Evolutionary conservation across 2,329 filamentous ascomycete genomes (phyloP).

Genomic region (Saccharata proteae): DNA sequence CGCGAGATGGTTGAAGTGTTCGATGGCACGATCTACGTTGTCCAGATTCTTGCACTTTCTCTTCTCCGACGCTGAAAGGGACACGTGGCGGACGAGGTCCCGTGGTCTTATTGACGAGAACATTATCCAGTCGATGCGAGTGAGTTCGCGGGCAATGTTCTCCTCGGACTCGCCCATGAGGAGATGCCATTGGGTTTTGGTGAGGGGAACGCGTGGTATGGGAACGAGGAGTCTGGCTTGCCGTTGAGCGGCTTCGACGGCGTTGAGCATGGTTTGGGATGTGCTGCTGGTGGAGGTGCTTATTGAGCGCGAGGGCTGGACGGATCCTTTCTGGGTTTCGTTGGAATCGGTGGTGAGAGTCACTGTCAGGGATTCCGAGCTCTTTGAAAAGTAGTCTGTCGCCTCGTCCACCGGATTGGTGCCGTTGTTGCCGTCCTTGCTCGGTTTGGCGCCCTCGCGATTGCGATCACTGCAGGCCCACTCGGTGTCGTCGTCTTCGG

Average conservation of each 20-base stretch:
- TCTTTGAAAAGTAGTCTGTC: slow-evolving; percentile 6
- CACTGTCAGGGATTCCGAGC: slow-evolving; percentile 4
- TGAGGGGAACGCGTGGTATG: slow-evolving; percentile 55
- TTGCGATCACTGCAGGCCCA: slow-evolving; percentile 79
- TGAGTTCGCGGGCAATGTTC: slow-evolving; percentile 80
- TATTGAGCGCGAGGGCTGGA: slow-evolving; percentile 5
- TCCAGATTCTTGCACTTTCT: slow-evolving; percentile 65
- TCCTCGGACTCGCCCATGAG: slow-evolving; percentile 82
- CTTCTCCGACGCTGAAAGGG: slow-evolving; percentile 56
- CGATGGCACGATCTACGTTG: slow-evolving; percentile 89
- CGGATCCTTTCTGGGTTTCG: slow-evolving; percentile 1
- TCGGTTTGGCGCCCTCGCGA: slow-evolving; percentile 24
- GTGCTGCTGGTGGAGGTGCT: slow-evolving; percentile 17
- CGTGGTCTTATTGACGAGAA: slow-evolving; percentile 89
- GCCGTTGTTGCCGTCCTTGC: slow-evolving; percentile 26
- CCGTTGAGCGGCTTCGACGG: slow-evolving; percentile 67
- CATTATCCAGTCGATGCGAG: slow-evolving; percentile 95
- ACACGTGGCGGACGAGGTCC: slow-evolving; percentile 86
- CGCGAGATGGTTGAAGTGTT: slow-evolving; percentile 55
- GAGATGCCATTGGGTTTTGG: slow-evolving; percentile 77
- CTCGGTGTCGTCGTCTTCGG: slow-evolving; percentile 80
- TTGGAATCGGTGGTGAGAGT: slow-evolving; percentile 3
- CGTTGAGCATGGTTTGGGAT: slow-evolving; percentile 44
- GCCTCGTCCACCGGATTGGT: slow-evolving; percentile 26
- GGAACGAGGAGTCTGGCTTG: slow-evolving; percentile 64